phyloP scores from a whole-genome alignment of 2,329 filamentous ascomycete genomes.

The Hypocrella siamensis region DNA sequence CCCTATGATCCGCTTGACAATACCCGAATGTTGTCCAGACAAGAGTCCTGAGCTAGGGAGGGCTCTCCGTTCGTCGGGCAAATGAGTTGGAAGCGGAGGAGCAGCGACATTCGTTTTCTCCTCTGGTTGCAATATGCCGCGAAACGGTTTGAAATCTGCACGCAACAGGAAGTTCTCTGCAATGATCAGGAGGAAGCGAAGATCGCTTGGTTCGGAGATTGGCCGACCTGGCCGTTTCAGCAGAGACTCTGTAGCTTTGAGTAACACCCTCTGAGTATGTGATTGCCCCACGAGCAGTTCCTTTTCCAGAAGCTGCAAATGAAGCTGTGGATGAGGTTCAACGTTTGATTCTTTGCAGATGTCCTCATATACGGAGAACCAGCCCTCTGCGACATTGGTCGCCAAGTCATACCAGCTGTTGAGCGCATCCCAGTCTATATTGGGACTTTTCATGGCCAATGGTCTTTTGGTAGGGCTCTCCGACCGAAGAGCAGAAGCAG shows the following conservation, averaged over 20 bases:
- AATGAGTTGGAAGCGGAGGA: neutral
- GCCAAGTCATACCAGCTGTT: conserved; percentile 60
- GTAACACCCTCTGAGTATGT: conserved; percentile 51
- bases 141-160: conserved; percentile 21
- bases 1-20: conserved; percentile 74
- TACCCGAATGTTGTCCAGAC: conserved; percentile 59
- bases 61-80: neutral
- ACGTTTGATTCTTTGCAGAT: conserved; percentile 18
- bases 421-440: conserved; percentile 60
- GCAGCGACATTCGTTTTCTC: conserved; percentile 1
- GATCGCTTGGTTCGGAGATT: conserved; percentile 50
- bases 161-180: conserved; percentile 65
- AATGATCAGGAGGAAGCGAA: conserved; percentile 65
- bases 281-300: conserved; percentile 42
- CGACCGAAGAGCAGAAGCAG: neutral
- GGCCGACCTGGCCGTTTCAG: conserved; percentile 64
- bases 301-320: conserved; percentile 28
- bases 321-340: conserved; percentile 16
- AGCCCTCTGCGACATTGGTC: conserved; percentile 50
- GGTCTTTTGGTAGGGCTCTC: conserved; percentile 2
- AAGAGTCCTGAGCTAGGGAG: conserved; percentile 23
- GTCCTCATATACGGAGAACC: conserved; percentile 44
- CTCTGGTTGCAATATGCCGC: conserved; percentile 22
- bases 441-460: conserved; percentile 23
- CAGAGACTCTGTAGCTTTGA: conserved; percentile 66